A percentile compares a stretch with the other conserved stretches of the same genome.
Evolutionary conservation across 371 early-diverging fungal species (phyloP).

Genomic region (Rhizopus sp.): DNA sequence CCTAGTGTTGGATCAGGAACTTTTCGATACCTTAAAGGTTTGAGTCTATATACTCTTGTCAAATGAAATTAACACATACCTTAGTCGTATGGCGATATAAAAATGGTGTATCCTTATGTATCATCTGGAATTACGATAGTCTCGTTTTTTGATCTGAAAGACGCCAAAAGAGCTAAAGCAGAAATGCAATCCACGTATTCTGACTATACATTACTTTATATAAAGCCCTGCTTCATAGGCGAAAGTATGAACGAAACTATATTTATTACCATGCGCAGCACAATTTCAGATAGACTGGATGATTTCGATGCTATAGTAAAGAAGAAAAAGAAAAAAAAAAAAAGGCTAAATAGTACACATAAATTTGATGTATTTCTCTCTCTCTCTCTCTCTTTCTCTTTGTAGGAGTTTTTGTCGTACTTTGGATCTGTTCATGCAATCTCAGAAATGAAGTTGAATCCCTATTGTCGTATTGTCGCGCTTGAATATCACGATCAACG

Average conservation of each 20-base stretch:
- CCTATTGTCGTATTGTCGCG: neutral
- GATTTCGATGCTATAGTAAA: conserved; percentile 16
- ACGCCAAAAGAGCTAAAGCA: conserved; percentile 3
- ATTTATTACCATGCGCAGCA: conserved; percentile 6
- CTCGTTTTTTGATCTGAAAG: conserved; percentile 14
- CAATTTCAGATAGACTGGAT: neutral
- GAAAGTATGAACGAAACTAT: conserved; percentile 1
- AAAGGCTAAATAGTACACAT: neutral
- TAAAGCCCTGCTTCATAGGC: conserved; percentile 6
- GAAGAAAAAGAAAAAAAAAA: too few relatives aligned
- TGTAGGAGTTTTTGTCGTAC: conserved; percentile 9
- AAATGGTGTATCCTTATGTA: conserved; percentile 12
- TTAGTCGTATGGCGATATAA: conserved; percentile 8
- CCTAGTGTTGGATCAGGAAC: neutral
- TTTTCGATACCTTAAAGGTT: neutral
- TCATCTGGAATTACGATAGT: conserved; percentile 4
- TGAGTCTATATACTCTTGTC: neutral
- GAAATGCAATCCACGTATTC: neutral
- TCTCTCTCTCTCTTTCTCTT: too few relatives aligned
- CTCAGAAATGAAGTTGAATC: conserved; percentile 7
- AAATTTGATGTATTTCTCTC: neutral
- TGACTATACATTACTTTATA: neutral
- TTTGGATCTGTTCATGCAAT: conserved; percentile 14
- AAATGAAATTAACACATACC: neutral
- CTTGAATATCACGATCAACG: conserved; percentile 21